phyloP scores from a whole-genome alignment of 768 basidiomycete genomes.

The Boletus tylopilopsis region DNA sequence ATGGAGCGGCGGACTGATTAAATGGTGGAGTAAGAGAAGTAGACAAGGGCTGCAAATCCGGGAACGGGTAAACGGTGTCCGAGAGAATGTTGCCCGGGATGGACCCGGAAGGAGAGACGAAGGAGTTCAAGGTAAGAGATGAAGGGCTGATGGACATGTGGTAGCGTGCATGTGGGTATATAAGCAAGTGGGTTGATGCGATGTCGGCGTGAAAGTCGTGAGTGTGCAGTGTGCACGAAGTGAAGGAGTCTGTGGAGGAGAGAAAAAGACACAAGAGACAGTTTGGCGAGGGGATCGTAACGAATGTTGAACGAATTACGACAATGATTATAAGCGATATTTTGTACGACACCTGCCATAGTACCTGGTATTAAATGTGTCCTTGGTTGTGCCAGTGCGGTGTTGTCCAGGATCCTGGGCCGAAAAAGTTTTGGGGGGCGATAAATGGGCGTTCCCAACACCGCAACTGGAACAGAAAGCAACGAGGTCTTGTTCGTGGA shows the following conservation, averaged over 20 bases:
- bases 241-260: conserved; percentile 11
- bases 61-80: conserved; percentile 10
- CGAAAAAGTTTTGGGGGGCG: not conserved
- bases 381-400: conserved; percentile 7
- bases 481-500: conserved; percentile 10
- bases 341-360: conserved; percentile 18
- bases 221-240: conserved; percentile 17
- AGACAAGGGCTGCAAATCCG: conserved; percentile 19
- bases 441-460: conserved; percentile 11
- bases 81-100: conserved; percentile 4
- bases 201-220: conserved; percentile 24
- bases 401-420: conserved; percentile 3
- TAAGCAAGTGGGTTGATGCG: conserved; percentile 11
- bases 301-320: conserved; percentile 4
- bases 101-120: conserved; percentile 4
- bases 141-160: conserved; percentile 27
- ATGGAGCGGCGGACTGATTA: conserved; percentile 7
- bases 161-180: conserved; percentile 27
- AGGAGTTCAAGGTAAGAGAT: conserved; percentile 18
- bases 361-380: conserved; percentile 5
- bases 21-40: conserved; percentile 6
- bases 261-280: conserved; percentile 11
- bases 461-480: conserved; percentile 9
- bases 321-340: conserved; percentile 17
- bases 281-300: conserved; percentile 11